Evolutionary conservation across 169 alveolate species (phyloP), one percentile per base, ranked within the genome.

Genomic region (Babesia ovis): DNA sequence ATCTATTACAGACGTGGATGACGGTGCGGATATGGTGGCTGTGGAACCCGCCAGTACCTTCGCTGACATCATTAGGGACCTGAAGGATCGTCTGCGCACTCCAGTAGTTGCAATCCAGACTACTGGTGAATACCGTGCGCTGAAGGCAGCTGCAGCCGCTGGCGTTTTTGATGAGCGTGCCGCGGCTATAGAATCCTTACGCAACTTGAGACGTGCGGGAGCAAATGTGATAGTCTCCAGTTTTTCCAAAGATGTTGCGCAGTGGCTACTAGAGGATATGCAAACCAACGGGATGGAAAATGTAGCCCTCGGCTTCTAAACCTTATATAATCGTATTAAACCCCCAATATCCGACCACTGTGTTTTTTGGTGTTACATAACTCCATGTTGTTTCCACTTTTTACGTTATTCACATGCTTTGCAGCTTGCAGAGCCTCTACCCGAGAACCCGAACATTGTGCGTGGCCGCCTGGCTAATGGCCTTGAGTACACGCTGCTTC

Each of bases 171-270:
- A 80, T 41, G 91, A 90, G 79, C 92, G 92, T 64, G 90, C 82
- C 61, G 86, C 86, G 32, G 93, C 93, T 11, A 67, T 94, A 32
- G 97, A 93, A 64, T 53, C 85, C 31, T 73, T 94, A 56, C 86
- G 89, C 51, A 67, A 94, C 8, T 90, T 91, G 75, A 43, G 84
- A 64, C 89, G 98, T 69, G 94, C 97, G 4, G 98, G 98, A 12
- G 92, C 95, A 39, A 92, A 90, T 76, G 79, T 93, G 8, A 85
- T 95, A 6, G 89, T 93, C 55, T 91, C 97, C 31, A 91, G 92
- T 72, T 95, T 74, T 59, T 90, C 93, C 22, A 88, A 74, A 50
- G 86, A 81, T 31, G 79, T 51, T 32, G 91, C 91, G 53, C 83
- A 64, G 64, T 85, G 91, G 91, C 72, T 85, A 54, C 61, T 45